A percentile compares a stretch with the other conserved stretches of the same genome.
Evolutionary conservation across 2,329 filamentous ascomycete genomes (phyloP).

Genomic region (Sarocladium brachiariae): DNA sequence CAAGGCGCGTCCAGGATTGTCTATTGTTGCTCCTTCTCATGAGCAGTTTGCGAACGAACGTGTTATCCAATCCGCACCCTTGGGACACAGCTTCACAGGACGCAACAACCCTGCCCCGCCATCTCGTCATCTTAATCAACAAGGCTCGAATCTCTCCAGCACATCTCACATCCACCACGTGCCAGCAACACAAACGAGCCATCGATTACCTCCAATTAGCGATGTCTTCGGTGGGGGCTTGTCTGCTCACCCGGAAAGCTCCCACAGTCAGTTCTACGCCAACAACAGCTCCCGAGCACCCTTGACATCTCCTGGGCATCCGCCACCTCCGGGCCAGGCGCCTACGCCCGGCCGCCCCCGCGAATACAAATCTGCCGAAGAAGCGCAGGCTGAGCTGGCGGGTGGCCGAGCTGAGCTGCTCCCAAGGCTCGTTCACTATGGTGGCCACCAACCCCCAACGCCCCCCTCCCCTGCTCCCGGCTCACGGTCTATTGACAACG

Average conservation of each 20-base stretch:
- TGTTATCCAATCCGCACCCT: constrained; percentile 91
- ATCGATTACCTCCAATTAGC: constrained; percentile 85
- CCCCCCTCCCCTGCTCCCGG: constrained; percentile 71
- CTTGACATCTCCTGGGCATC: constrained; percentile 71
- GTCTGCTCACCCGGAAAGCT: constrained; percentile 51
- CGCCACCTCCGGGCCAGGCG: constrained; percentile 42
- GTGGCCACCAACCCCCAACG: constrained; percentile 85
- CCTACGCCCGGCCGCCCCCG: constrained; percentile 59
- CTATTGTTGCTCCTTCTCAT: constrained; percentile 90
- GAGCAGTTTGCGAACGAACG: constrained; percentile 89
- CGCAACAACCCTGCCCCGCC: constrained; percentile 71
- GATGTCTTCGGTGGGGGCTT: constrained; percentile 88
- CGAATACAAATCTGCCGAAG: constrained; percentile 93
- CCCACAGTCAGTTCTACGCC: constrained; percentile 45
- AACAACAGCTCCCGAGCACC: constrained; percentile 58
- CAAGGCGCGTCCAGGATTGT: constrained; percentile 72
- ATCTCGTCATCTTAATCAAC: constrained; percentile 72
- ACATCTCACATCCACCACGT: constrained; percentile 88
- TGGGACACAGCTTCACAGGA: constrained; percentile 92
- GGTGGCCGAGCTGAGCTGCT: constrained; percentile 89
- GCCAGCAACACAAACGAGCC: constrained; percentile 80
- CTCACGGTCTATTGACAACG: constrained; percentile 38
- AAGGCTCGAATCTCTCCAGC: constrained; percentile 73
- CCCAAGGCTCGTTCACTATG: constrained; percentile 92
- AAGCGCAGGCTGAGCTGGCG: constrained; percentile 83